Evolutionary conservation across 352 stramenopile genomes (phyloP), one percentile per base, ranked within the genome.

Genomic region (Peronospora destructor): DNA sequence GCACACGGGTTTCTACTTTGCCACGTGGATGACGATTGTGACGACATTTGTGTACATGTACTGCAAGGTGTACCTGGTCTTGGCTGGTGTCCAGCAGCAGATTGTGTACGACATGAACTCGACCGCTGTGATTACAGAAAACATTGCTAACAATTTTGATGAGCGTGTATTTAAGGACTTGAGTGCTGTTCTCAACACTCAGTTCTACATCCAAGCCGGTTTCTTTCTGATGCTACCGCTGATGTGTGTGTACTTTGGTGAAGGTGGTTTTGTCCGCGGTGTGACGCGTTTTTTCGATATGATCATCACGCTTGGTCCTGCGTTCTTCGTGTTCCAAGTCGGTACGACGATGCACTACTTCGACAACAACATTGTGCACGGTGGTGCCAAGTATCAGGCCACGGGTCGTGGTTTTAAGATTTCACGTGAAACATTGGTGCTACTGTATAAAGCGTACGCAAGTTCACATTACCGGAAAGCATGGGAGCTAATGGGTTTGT

Each of bases 41-140:
- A 87, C 76, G n/a, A 75, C 76, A 4, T 89, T 81, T 43, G 74
- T 89, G 39, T 89, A 87, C 66, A 89, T 89, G 73, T 89, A 87
- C 60, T 69, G 68, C 53, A 89, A 89, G 58, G 73, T 89, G 40
- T 89, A 89, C 59, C 54, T 87, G 23, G 76, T 73, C 12, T 46
- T 89, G 14, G 59, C 72, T 9, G 78, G 78, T 56, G 73, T 85
- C 4, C 77, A 88, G 52, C 48, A 70, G 32, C 63, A 86, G 16
- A 81, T 88, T 51, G 66, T 88, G 14, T 77, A 70, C 43, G 45
- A 50, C 32, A 88, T 88, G 77, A 84, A 86, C 57, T 64, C 64
- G 34, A 84, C 73, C 2, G 53, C 58, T 9, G 64, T 88, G 13
- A 85, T 88, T 42, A 79, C 56, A 0, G 14, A 59, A 6, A 88